Evolutionary conservation across 129 eudicot species (phyloP).

Genomic region (Escallonia herrerae): DNA sequence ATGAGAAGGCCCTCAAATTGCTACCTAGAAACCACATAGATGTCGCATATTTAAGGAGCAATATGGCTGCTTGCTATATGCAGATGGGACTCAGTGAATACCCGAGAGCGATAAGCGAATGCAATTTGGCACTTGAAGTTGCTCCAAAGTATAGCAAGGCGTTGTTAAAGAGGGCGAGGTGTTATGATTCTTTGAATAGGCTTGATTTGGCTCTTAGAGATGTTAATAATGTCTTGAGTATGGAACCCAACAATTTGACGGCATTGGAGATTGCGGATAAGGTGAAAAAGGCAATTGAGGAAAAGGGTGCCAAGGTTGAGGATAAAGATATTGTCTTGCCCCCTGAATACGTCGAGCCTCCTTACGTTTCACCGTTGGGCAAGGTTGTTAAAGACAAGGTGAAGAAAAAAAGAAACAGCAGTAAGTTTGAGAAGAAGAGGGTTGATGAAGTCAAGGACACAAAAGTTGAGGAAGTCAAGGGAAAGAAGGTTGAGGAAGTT

Average conservation of each 20-base stretch:
- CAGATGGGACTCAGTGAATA: conserved; percentile 75
- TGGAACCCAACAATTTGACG: conserved; percentile 68
- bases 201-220: conserved; percentile 69
- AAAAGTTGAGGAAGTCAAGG: conserved; percentile 21
- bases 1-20: conserved; percentile 73
- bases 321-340: conserved; percentile 43
- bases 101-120: conserved; percentile 78
- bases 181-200: conserved; percentile 66
- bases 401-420: conserved; percentile 39
- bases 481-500: no score
- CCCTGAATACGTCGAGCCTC: conserved; percentile 31
- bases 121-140: conserved; percentile 87
- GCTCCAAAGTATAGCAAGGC: conserved; percentile 89
- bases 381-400: conserved; percentile 35
- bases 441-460: conserved; percentile 18
- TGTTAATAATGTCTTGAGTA: conserved; percentile 58
- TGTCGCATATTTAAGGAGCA: conserved; percentile 55
- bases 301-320: conserved; percentile 43
- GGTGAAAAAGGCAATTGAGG: conserved; percentile 48
- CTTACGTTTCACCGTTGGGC: background rate
- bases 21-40: conserved; percentile 73
- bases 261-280: conserved; percentile 60
- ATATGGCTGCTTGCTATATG: conserved; percentile 88
- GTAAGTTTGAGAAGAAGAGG: conserved; percentile 31
- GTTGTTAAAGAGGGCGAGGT: conserved; percentile 68